Base-by-base conservation (phyloP, 2,329 filamentous ascomycete species). In the Botrytis byssoidea region DNA sequence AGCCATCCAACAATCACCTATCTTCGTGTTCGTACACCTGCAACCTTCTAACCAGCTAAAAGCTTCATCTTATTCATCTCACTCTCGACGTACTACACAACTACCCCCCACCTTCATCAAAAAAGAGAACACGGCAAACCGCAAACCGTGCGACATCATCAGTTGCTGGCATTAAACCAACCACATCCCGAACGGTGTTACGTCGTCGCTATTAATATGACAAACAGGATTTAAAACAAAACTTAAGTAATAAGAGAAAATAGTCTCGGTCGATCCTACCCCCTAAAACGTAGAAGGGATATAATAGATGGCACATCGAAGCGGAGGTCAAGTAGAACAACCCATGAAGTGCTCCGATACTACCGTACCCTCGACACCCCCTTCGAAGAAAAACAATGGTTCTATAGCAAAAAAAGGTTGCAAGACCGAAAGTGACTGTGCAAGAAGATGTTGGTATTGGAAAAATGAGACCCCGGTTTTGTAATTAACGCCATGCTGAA, bases 401-500 rank as follows among this genome's bases (percentile, higher is more conserved):
- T 71, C 73, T 73, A 75, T 77, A 74, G 76, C 59, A 73, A 73
- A 72, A 74, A 77, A 74, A 75, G 73, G 69, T 74, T 73, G 73
- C 48, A 70, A 72, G 63, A 60, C 66, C 55, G 57, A 72, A 72
- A 73, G 70, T 75, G 72, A 74, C 73, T 71, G 44, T 73, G 74
- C 68, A 71, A 70, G 72, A 77, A 76, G 75, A 74, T 76, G 74
- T 70, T 79, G 79, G 79, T 80, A 80, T 80, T 79, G 74, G 61
- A 64, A 74, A 77, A 78, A 77, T 61, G 73, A 74, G 71, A 76
- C 79, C 78, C 74, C 79, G 78, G 78, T 80, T 80, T 77, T 74
- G 59, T 65, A 75, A 75, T 75, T 75, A 81, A 79, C 79, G 79
- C 79, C 80, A 74, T 78, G 77, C 75, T 78, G 77, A 74, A 78